phyloP scores from a whole-genome alignment of 257 asterid species.

The Plectranthus barbatus region DNA sequence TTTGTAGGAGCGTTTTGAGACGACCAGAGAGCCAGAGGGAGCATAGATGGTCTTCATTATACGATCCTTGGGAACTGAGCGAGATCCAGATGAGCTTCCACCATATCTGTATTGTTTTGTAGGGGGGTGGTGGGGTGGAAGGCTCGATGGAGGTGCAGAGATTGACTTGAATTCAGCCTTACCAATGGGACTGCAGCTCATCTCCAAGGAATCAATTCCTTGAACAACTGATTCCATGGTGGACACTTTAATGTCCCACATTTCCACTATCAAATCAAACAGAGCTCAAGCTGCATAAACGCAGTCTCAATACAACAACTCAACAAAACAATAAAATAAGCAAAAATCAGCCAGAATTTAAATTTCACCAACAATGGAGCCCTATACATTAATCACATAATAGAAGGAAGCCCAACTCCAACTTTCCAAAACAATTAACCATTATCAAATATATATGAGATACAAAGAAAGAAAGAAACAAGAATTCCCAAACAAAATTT shows the following conservation, averaged over 20 bases:
- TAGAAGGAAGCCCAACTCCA: neutral
- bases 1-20: constrained; percentile 37
- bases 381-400: no score
- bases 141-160: constrained; percentile 32
- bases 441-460: neutral
- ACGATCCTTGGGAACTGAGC: constrained; percentile 17
- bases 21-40: constrained; percentile 23
- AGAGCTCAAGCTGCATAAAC: constrained; percentile 13
- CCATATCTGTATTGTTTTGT: constrained; percentile 29
- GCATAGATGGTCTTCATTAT: constrained; percentile 20
- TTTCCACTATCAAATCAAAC: constrained; percentile 15
- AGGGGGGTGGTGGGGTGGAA: constrained; percentile 47
- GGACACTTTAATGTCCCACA: constrained; percentile 25
- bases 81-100: constrained; percentile 37
- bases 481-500: neutral
- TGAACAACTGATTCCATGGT: constrained; percentile 60
- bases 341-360: neutral
- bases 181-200: constrained; percentile 8
- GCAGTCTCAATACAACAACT: neutral
- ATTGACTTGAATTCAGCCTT: constrained; percentile 24
- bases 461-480: constrained; percentile 6
- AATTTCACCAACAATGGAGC: neutral
- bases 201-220: constrained; percentile 48
- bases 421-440: no score
- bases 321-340: neutral